phyloP scores from a whole-genome alignment of 192 early-diverging fungal genomes.

The Obelidium mucronatum region DNA sequence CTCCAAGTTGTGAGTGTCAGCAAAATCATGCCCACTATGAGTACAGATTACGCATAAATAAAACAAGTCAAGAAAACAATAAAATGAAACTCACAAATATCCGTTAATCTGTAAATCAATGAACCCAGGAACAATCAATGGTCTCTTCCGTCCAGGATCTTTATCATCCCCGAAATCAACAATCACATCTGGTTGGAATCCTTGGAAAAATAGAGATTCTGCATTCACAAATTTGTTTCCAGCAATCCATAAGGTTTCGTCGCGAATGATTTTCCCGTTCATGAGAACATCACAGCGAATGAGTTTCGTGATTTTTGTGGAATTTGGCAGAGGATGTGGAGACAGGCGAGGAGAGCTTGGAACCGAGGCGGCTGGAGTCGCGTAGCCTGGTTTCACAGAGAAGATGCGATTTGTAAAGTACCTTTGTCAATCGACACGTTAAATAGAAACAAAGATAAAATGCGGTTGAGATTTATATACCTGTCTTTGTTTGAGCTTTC shows the following conservation, averaged over 20 bases:
- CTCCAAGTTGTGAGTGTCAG: constrained; percentile 62
- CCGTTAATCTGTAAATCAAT: constrained; percentile 88
- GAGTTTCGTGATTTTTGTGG: constrained; percentile 64
- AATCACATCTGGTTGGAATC: constrained; percentile 6
- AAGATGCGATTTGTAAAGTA: neutral
- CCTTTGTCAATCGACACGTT: too few species aligned
- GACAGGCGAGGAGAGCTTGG: neutral
- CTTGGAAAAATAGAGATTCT: neutral
- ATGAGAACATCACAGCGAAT: constrained; percentile 76
- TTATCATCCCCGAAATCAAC: constrained; percentile 15
- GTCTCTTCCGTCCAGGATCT: neutral
- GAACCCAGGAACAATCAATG: constrained; percentile 77
- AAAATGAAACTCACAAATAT: constrained; percentile 58
- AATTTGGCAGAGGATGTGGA: neutral
- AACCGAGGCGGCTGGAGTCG: neutral
- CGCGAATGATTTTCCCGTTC: constrained; percentile 73
- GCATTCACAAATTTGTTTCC: constrained; percentile 66
- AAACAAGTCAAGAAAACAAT: too few species aligned
- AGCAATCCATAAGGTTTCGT: constrained; percentile 76
- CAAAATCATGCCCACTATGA: constrained; percentile 9
- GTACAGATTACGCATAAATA: too few species aligned
- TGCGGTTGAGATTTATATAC: too few species aligned
- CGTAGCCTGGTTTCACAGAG: neutral
- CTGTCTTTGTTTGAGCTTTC: too few species aligned
- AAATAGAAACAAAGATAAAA: too few species aligned